Evolutionary conservation across 352 stramenopile genomes (phyloP).

Genomic region (Pythium dissimile): DNA sequence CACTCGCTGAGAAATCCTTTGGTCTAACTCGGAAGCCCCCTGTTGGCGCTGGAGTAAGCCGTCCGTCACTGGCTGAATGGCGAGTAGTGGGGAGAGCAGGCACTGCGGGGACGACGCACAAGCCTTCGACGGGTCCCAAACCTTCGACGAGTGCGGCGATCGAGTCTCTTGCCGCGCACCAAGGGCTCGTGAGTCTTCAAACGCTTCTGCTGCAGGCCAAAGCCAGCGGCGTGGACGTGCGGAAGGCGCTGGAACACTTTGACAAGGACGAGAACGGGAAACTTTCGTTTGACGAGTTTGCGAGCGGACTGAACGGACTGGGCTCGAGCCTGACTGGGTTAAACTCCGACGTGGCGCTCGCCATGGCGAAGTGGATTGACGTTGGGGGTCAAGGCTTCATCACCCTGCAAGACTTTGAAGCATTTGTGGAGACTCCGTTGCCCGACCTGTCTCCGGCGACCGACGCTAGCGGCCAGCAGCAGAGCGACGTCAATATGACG

Average conservation of each 20-base stretch:
- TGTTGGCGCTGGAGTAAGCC: neutral
- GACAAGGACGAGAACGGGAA: conserved; percentile 61
- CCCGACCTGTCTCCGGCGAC: too few species aligned
- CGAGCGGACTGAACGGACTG: conserved; percentile 33
- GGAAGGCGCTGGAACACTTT: conserved; percentile 70
- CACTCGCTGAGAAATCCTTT: too few species aligned
- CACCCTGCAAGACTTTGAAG: conserved; percentile 35
- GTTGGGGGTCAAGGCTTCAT: conserved; percentile 23
- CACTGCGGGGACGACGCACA: too few species aligned
- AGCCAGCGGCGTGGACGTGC: conserved; percentile 42
- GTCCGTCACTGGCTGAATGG: conserved; percentile 14
- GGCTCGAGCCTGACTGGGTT: conserved; percentile 36
- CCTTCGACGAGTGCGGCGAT: too few species aligned
- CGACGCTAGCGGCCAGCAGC: too few species aligned
- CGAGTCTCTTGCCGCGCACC: too few species aligned
- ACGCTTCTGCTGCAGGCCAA: conserved; percentile 42
- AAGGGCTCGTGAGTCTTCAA: conserved; percentile 39
- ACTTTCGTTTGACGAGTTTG: conserved; percentile 59
- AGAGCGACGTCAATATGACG: too few species aligned
- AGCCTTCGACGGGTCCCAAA: too few species aligned
- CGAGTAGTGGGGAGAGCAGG: neutral
- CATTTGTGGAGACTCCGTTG: conserved; percentile 24
- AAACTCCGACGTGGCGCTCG: conserved; percentile 24
- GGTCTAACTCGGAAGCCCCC: neutral
- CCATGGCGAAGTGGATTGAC: conserved; percentile 40